A percentile compares a stretch with the other conserved stretches of the same genome.
phyloP scores from a whole-genome alignment of 306 rosid genomes.

The Trichosanthes cucumerina region DNA sequence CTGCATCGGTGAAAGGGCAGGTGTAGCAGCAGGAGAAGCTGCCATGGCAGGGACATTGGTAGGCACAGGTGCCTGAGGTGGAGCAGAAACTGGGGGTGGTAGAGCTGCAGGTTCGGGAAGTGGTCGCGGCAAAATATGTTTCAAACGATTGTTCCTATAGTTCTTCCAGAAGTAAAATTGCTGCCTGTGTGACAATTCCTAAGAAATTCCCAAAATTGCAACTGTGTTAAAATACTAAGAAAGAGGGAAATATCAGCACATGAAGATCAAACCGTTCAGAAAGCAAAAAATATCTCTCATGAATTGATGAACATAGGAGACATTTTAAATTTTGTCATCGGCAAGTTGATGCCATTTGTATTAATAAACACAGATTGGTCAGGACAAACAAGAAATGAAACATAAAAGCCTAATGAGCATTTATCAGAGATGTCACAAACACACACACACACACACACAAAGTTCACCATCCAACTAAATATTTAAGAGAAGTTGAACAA shows the following conservation, averaged over 20 bases:
- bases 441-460: not conserved
- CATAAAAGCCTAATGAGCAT: not conserved
- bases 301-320: not conserved
- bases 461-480: not conserved
- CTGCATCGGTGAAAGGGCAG: slow-evolving; percentile 68
- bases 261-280: not conserved
- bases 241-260: not conserved
- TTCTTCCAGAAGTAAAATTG: slow-evolving; percentile 98
- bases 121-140: slow-evolving; percentile 78
- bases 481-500: not conserved
- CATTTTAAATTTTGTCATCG: not conserved
- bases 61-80: slow-evolving; percentile 43
- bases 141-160: slow-evolving; percentile 77
- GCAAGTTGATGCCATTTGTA: no score
- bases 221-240: not conserved
- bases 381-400: not conserved
- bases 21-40: slow-evolving; percentile 30
- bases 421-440: not conserved
- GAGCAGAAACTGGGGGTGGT: slow-evolving; percentile 39
- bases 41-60: slow-evolving; percentile 30
- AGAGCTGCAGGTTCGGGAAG: slow-evolving; percentile 63
- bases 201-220: slow-evolving; percentile 1
- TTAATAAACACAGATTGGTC: not conserved
- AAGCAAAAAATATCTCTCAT: not conserved
- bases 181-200: slow-evolving; percentile 94